Base-by-base conservation (phyloP, 1,284 basidiomycete genomes). In the Gomphus bonarii region DNA sequence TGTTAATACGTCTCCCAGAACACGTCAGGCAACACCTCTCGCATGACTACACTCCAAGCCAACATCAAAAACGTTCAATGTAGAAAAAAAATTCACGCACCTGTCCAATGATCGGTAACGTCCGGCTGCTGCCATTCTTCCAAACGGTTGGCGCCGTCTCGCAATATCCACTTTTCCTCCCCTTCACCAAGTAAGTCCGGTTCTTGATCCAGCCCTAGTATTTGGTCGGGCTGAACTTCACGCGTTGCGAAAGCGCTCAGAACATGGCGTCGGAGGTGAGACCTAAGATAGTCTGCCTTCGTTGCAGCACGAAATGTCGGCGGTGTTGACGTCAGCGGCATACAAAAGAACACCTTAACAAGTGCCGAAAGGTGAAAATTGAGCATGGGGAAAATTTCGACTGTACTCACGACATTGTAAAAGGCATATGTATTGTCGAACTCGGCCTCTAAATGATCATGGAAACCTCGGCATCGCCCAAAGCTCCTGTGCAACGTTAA, bases 401-500 rank as follows among this genome's bases (percentile, higher is more conserved):
- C 20, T 30, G 22, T 5, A 70, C 77, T 56, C 61, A 91, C 91
- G 70, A 91, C 78, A 67, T 94, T 94, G 50, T 85, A 72, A 64
- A 88, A 83, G 43, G 83, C 80, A 2, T 75, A 69, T 28, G 74
- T 67, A 42, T 81, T 74, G 25, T 76, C 73, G 0, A 70, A 60
- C 11, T 79, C 62, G 35, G 62, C 61, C 20, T 73, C 69, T 46
- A 80, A 66, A 10, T 75, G 70, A 68, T 95, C 93, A 61, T 87
- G 83, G 73, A 94, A 92, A 1, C 78, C 84, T 20, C 91, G 81
- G 66, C 93, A 97, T 63, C 81, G 77, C 1, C 75, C 74, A 67
- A 95, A 94, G 25, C 66, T 79, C 64, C 67, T 75, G 61, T 73
- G 69, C 2, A 97, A 68, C 0, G 93, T 95, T 25, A 77, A 70